These are phyloP conservation scores for Linnemannia exigua DNA, from an alignment of 192 early-diverging fungal species.

Conservation along the genomic window DNA sequence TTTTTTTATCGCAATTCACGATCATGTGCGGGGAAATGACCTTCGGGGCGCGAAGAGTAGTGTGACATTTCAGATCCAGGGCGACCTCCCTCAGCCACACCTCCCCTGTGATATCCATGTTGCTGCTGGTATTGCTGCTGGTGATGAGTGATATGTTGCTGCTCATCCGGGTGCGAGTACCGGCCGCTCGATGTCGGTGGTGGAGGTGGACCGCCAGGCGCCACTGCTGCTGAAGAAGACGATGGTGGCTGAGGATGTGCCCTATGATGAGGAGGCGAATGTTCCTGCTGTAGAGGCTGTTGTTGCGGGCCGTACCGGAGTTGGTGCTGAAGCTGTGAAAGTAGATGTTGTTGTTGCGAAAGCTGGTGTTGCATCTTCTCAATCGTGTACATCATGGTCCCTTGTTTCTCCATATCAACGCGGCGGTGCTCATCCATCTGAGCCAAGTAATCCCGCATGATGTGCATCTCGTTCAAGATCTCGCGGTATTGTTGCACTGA, in stretches of 20 bases:
- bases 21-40: slow-evolving; percentile 21
- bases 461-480: slow-evolving; percentile 28
- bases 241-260: slow-evolving; percentile 8
- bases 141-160: background rate
- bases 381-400: slow-evolving; percentile 21
- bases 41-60: slow-evolving; percentile 17
- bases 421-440: slow-evolving; percentile 41
- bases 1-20: slow-evolving; percentile 21
- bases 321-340: slow-evolving; percentile 40
- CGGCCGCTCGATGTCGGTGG: background rate
- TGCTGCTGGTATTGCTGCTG: background rate
- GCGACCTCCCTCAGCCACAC: slow-evolving; percentile 1
- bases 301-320: slow-evolving; percentile 29
- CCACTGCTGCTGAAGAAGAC: background rate
- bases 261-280: slow-evolving; percentile 6
- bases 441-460: slow-evolving; percentile 30
- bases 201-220: slow-evolving; percentile 12
- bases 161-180: slow-evolving; percentile 9
- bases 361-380: slow-evolving; percentile 47
- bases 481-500: slow-evolving; percentile 35
- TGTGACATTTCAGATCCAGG: slow-evolving; percentile 14
- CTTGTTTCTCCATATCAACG: slow-evolving; percentile 29
- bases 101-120: background rate
- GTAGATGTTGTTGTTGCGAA: slow-evolving; percentile 43
- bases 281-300: background rate